Evolutionary conservation across 306 rosid species (phyloP).

Genomic region (Cucumis cinereus): DNA sequence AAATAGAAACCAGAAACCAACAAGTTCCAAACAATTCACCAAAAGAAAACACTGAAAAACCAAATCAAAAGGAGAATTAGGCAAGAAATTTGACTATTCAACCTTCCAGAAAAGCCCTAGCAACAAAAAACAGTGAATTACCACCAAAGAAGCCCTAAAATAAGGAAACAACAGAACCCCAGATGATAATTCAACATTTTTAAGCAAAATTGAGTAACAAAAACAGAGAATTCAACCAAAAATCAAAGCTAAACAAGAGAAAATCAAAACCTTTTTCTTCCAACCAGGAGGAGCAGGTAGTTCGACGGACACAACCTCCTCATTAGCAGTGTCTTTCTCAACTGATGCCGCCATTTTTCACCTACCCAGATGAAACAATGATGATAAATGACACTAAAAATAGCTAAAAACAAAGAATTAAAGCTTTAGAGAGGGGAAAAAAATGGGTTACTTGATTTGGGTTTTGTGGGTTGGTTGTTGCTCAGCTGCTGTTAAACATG

Average conservation of each 20-base stretch:
- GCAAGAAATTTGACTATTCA: not conserved
- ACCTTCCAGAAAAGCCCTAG: constrained; percentile 27
- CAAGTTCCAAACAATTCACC: not conserved
- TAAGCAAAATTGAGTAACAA: constrained; percentile 1
- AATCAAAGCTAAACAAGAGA: not conserved
- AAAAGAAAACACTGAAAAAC: not conserved
- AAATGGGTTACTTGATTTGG: constrained; percentile 1
- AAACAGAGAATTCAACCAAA: not conserved
- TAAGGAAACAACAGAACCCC: constrained; percentile 13
- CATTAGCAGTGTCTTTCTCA: constrained; percentile 43
- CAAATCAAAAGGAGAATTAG: not conserved
- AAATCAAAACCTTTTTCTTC: constrained; percentile 58
- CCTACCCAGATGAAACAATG: constrained; percentile 32
- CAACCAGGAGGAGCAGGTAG: constrained; percentile 96
- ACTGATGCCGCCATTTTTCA: constrained; percentile 71
- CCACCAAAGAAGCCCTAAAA: constrained; percentile 13
- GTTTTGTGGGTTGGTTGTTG: not conserved
- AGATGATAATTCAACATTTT: constrained; percentile 2
- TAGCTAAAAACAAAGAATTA: not conserved
- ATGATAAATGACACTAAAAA: constrained; percentile 1
- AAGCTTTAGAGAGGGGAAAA: not conserved
- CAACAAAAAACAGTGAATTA: constrained; percentile 14
- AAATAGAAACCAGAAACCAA: not conserved
- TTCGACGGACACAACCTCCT: constrained; percentile 71
- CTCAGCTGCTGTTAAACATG: not conserved